Percentiles rank a stretch among this genome's conserved stretches.
Conservation (phyloP, 768 basidiomycete species). For the Strobilomyces confusus region DNA sequence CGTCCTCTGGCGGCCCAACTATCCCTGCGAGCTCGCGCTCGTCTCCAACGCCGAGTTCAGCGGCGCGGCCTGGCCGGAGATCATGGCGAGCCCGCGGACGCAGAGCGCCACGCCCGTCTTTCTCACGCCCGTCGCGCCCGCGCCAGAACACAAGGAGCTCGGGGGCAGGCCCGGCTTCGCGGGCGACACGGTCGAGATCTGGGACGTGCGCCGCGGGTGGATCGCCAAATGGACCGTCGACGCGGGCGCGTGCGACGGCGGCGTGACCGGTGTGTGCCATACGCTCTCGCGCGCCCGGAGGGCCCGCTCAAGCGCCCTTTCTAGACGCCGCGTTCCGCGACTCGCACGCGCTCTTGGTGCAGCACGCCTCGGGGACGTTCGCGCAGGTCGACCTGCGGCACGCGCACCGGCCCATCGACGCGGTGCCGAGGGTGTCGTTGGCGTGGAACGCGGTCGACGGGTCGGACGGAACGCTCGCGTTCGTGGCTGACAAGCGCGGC, state of each 20-base stretch:
- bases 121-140: constrained; percentile 8
- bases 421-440: constrained; percentile 56
- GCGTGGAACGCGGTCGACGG: constrained; percentile 52
- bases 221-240: constrained; percentile 79
- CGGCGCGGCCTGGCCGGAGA: constrained; percentile 23
- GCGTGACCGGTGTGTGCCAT: constrained; percentile 58
- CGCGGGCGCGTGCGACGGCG: constrained; percentile 63
- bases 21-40: constrained; percentile 71
- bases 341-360: constrained; percentile 68
- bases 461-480: constrained; percentile 55
- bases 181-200: constrained; percentile 73
- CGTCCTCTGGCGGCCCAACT: constrained; percentile 72
- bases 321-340: constrained; percentile 68
- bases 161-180: constrained; percentile 12
- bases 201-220: constrained; percentile 81
- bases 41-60: constrained; percentile 63
- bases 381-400: constrained; percentile 74
- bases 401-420: constrained; percentile 59
- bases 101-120: constrained; percentile 23
- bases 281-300: not conserved
- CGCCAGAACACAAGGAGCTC: constrained; percentile 13
- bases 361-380: constrained; percentile 73
- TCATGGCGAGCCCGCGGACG: constrained; percentile 27
- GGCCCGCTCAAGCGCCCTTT: not conserved
- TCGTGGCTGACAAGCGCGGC: constrained; percentile 52